These are phyloP conservation scores for Euphorbia pulcherrima DNA, from an alignment of 345 rosid genomes.

Conservation along the genomic window DNA sequence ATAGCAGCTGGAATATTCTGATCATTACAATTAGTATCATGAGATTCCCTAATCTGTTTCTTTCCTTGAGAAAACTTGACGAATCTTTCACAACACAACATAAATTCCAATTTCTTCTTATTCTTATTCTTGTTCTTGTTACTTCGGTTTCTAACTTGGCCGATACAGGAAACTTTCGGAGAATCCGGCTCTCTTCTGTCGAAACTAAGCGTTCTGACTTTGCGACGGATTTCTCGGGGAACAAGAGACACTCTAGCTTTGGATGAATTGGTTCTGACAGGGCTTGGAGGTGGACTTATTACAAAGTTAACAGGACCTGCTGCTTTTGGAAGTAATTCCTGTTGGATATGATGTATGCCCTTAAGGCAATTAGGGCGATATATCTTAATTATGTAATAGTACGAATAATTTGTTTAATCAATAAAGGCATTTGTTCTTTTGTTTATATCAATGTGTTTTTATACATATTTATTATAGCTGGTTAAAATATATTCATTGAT, in stretches of 20 bases:
- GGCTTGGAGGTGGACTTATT: constrained; percentile 35
- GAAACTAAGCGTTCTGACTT: constrained; percentile 29
- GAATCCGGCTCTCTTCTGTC: constrained; percentile 39
- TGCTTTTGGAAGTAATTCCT: too few species aligned
- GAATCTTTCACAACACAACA: neutral
- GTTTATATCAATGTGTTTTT: too few species aligned
- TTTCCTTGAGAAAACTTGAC: constrained; percentile 2
- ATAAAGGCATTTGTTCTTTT: too few species aligned
- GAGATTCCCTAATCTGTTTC: neutral
- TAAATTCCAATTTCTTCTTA: neutral
- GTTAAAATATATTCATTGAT: too few species aligned
- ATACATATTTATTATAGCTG: too few species aligned
- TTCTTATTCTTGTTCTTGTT: neutral
- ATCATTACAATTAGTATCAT: neutral
- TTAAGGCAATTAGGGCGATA: too few species aligned
- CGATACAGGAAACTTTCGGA: constrained; percentile 40
- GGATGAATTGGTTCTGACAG: constrained; percentile 1
- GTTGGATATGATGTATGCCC: too few species aligned
- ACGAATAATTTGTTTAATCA: too few species aligned
- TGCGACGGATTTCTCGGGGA: constrained; percentile 35
- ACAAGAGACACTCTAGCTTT: constrained; percentile 23
- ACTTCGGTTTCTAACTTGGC: constrained; percentile 33
- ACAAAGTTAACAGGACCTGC: constrained; percentile 22
- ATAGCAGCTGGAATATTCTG: neutral
- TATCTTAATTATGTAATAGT: too few species aligned